Percentiles rank a stretch among this genome's conserved stretches.
phyloP scores from a whole-genome alignment of 495 filamentous ascomycete genomes.

The Hypoxylon crocopeplum region DNA sequence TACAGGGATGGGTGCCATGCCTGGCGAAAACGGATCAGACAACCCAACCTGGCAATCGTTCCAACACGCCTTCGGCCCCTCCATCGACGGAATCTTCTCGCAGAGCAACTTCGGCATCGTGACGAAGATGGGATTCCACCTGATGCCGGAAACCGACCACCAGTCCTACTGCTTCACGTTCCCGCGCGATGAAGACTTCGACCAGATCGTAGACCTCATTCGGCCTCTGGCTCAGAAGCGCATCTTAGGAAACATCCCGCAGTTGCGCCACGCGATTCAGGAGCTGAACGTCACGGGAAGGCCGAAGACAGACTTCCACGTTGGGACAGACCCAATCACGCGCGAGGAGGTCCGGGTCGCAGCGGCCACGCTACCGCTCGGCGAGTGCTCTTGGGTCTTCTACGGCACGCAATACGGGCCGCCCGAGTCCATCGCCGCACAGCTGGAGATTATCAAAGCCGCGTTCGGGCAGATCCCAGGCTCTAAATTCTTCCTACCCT shows the following conservation, averaged over 20 bases:
- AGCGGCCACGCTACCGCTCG: conserved; percentile 45
- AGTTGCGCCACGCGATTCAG: conserved; percentile 55
- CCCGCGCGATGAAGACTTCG: conserved; percentile 58
- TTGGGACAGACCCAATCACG: conserved; percentile 39
- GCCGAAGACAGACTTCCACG: conserved; percentile 42
- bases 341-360: conserved; percentile 47
- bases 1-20: conserved; percentile 66
- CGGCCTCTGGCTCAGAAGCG: conserved; percentile 54
- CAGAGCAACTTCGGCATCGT: conserved; percentile 66
- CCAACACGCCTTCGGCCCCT: conserved; percentile 62
- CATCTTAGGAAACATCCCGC: conserved; percentile 60
- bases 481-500: conserved; percentile 52
- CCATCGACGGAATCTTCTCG: conserved; percentile 63
- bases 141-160: conserved; percentile 60
- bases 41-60: conserved; percentile 60
- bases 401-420: conserved; percentile 63
- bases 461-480: conserved; percentile 55
- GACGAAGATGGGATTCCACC: conserved; percentile 62
- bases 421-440: conserved; percentile 48
- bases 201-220: conserved; percentile 58
- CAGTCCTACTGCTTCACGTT: conserved; percentile 62
- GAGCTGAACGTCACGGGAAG: conserved; percentile 52
- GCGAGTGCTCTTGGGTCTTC: conserved; percentile 58
- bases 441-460: conserved; percentile 53
- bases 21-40: conserved; percentile 45